Percentiles rank a stretch among this genome's conserved stretches.
Conservation (phyloP, 345 rosid genomes). For the Populus simonii region DNA sequence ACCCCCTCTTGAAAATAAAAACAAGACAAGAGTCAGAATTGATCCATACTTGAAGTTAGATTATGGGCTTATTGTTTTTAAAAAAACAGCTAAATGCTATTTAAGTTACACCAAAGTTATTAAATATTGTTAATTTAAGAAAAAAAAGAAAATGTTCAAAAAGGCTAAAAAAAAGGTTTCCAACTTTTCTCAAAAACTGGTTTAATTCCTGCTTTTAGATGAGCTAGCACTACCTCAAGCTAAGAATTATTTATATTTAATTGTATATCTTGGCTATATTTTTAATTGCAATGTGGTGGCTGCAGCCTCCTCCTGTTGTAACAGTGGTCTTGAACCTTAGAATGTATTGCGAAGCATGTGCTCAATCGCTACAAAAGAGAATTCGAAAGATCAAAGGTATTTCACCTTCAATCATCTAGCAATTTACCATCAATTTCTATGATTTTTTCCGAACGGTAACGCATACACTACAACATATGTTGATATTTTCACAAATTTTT, state of each 20-base stretch:
- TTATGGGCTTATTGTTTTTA: neutral
- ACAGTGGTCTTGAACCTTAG: constrained; percentile 53
- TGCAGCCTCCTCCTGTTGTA: constrained; percentile 46
- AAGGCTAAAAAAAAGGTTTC: no score
- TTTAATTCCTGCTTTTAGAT: neutral
- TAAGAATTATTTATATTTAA: no score
- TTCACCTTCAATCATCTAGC: no score
- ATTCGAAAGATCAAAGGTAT: constrained; percentile 53
- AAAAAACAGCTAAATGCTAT: no score
- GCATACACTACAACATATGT: no score
- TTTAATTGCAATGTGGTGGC: neutral
- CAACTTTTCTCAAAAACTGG: no score
- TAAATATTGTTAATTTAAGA: no score
- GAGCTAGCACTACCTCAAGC: neutral
- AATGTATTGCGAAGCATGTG: constrained; percentile 80
- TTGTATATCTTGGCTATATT: neutral
- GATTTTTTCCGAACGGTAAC: no score
- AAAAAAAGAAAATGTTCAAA: no score
- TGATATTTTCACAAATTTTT: no score
- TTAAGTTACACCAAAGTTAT: no score
- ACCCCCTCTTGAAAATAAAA: neutral
- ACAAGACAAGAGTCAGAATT: neutral
- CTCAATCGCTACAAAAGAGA: constrained; percentile 46
- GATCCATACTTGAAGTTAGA: neutral
- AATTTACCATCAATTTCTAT: no score